A percentile compares a stretch with the other conserved stretches of the same genome.
Evolutionary conservation across 768 basidiomycete species (phyloP).

Genomic region (Calocybe cyanea): DNA sequence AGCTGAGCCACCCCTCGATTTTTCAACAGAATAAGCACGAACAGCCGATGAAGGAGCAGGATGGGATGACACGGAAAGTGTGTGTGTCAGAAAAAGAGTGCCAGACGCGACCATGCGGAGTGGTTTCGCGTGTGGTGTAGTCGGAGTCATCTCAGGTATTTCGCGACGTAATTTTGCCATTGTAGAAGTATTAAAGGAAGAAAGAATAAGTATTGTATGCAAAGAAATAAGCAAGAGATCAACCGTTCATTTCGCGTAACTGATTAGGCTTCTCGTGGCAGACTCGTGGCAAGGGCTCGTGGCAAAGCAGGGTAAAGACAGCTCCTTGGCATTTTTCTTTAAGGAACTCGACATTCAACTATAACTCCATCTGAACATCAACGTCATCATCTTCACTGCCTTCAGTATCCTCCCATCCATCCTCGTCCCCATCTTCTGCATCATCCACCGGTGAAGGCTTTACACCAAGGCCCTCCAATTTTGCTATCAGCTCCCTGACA

Average conservation of each 20-base stretch:
- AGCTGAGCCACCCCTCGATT: slow-evolving; percentile 69
- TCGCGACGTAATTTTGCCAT: slow-evolving; percentile 50
- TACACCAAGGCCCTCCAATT: slow-evolving; percentile 66
- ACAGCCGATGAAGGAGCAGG: slow-evolving; percentile 54
- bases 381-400: slow-evolving; percentile 52
- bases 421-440: slow-evolving; percentile 45
- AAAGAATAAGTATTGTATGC: no score
- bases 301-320: no score
- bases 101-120: slow-evolving; percentile 77
- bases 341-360: no score
- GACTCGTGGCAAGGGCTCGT: no score
- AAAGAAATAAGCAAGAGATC: not conserved
- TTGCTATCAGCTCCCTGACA: slow-evolving; percentile 64
- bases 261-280: not conserved
- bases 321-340: no score
- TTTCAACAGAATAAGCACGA: slow-evolving; percentile 70
- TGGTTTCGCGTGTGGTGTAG: slow-evolving; percentile 29
- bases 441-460: slow-evolving; percentile 56
- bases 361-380: slow-evolving; percentile 56
- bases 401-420: slow-evolving; percentile 61
- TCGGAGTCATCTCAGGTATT: slow-evolving; percentile 26
- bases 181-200: not conserved
- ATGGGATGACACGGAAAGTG: slow-evolving; percentile 56
- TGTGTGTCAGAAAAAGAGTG: slow-evolving; percentile 77
- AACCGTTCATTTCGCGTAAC: slow-evolving; percentile 16